Conservation (phyloP, 495 filamentous ascomycete genomes). For the Xylaria grammica region DNA sequence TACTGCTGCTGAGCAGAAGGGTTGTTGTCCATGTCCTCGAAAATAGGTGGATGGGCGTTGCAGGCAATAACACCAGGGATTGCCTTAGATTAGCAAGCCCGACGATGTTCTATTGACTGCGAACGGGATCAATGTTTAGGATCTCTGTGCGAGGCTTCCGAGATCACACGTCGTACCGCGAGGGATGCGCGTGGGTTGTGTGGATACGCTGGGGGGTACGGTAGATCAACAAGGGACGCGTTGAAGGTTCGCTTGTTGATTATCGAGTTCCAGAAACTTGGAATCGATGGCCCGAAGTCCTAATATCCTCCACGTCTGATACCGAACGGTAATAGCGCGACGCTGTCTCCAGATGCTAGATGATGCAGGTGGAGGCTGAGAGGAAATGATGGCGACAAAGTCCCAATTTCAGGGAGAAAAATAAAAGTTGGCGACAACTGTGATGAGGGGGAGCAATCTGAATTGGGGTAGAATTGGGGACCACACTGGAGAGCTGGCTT, state of each 20-base stretch:
- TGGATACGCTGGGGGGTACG: constrained; percentile 29
- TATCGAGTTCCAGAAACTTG: constrained; percentile 24
- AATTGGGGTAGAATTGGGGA: constrained; percentile 46
- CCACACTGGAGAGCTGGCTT: constrained; percentile 35
- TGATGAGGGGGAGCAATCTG: constrained; percentile 37
- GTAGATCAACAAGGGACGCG: constrained; percentile 18
- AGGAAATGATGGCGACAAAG: constrained; percentile 31
- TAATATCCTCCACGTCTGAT: constrained; percentile 40
- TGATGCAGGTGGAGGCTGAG: constrained; percentile 25
- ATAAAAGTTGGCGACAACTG: constrained; percentile 24
- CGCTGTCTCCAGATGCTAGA: constrained; percentile 33
- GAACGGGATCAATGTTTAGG: neutral
- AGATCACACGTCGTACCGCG: constrained; percentile 20
- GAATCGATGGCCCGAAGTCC: constrained; percentile 26
- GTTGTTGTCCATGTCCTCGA: constrained; percentile 41
- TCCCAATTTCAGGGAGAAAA: constrained; percentile 21
- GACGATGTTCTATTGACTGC: constrained; percentile 26
- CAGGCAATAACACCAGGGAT: constrained; percentile 35
- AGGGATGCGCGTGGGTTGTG: constrained; percentile 26
- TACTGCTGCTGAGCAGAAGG: constrained; percentile 37
- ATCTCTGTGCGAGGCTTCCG: neutral
- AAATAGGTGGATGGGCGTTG: constrained; percentile 27
- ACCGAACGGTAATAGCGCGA: constrained; percentile 34
- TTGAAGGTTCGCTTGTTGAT: constrained; percentile 9
- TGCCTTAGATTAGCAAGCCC: constrained; percentile 28